A percentile compares a stretch with the other conserved stretches of the same genome.
These are phyloP conservation scores for Populus tomentosa DNA, from an alignment of 441 rosid species.

Conservation along the genomic window DNA sequence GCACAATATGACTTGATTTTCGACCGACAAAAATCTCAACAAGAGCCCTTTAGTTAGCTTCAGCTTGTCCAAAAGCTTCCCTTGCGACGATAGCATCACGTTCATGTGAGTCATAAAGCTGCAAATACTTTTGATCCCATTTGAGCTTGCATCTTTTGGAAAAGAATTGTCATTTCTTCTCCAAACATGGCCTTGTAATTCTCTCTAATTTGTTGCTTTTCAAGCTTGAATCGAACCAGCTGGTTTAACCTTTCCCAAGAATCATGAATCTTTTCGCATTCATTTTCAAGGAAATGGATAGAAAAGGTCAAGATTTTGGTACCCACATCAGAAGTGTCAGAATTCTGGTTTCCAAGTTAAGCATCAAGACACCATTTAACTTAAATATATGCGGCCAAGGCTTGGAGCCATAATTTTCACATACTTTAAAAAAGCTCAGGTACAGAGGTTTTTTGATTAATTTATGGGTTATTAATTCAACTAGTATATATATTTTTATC, in stretches of 20 bases:
- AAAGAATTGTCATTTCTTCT: constrained; percentile 29
- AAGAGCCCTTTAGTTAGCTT: constrained; percentile 34
- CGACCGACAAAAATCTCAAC: constrained; percentile 55
- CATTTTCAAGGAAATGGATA: constrained; percentile 29
- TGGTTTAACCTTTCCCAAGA: constrained; percentile 28
- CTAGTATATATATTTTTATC: too few relatives aligned
- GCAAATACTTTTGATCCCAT: constrained; percentile 12
- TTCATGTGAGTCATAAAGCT: constrained; percentile 44
- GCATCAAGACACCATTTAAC: not conserved
- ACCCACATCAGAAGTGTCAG: constrained; percentile 10
- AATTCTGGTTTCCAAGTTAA: not conserved
- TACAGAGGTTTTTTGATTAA: too few relatives aligned
- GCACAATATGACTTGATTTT: constrained; percentile 53
- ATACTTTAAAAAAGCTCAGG: too few relatives aligned
- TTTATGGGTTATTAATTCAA: too few relatives aligned
- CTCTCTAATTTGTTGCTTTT: constrained; percentile 34
- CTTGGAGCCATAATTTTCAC: constrained; percentile 12
- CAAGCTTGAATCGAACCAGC: constrained; percentile 27
- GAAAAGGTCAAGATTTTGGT: constrained; percentile 22
- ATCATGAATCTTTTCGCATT: constrained; percentile 50
- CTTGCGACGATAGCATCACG: constrained; percentile 48
- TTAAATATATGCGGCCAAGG: constrained; percentile 5
- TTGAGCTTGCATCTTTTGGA: constrained; percentile 10
- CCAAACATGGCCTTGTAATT: constrained; percentile 40
- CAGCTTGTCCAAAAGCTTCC: constrained; percentile 41